Evolutionary conservation across 805 yeast species (phyloP).

Genomic region (Schwanniomyces pseudopolymorphus): DNA sequence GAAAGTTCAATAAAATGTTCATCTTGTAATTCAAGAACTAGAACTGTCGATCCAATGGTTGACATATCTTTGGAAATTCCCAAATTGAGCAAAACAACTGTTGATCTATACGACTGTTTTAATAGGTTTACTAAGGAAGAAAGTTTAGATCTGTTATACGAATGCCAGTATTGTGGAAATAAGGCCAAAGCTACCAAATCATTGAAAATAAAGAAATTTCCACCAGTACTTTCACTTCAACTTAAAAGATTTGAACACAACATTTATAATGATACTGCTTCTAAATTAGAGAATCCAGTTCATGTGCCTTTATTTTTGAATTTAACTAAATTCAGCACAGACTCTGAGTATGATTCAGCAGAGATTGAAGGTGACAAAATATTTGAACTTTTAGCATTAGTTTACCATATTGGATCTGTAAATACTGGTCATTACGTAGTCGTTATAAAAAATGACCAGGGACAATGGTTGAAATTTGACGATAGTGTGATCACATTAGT

Average conservation of each 20-base stretch:
- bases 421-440: constrained; percentile 95
- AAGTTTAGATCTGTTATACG: constrained; percentile 68
- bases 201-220: constrained; percentile 64
- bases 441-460: constrained; percentile 66
- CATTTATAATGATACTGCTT: constrained; percentile 44
- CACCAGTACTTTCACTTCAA: constrained; percentile 81
- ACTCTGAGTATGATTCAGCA: not conserved
- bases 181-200: constrained; percentile 68
- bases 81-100: constrained; percentile 21
- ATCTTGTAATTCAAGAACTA: constrained; percentile 62
- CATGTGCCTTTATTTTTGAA: constrained; percentile 72
- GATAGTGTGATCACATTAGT: constrained; percentile 78
- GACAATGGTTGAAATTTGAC: constrained; percentile 88
- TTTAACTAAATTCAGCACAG: constrained; percentile 56
- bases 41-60: constrained; percentile 82
- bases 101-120: constrained; percentile 61
- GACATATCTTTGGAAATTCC: constrained; percentile 81
- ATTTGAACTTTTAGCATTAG: constrained; percentile 83
- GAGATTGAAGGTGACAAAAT: constrained; percentile 34
- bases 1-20: constrained; percentile 78
- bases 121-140: constrained; percentile 77
- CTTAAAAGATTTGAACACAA: constrained; percentile 76
- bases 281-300: constrained; percentile 76
- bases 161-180: constrained; percentile 64
- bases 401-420: constrained; percentile 88